A percentile compares a stretch with the other conserved stretches of the same genome.
Evolutionary conservation across 176 grass and related monocot species (phyloP).

Genomic region (Juncus inflexus): DNA sequence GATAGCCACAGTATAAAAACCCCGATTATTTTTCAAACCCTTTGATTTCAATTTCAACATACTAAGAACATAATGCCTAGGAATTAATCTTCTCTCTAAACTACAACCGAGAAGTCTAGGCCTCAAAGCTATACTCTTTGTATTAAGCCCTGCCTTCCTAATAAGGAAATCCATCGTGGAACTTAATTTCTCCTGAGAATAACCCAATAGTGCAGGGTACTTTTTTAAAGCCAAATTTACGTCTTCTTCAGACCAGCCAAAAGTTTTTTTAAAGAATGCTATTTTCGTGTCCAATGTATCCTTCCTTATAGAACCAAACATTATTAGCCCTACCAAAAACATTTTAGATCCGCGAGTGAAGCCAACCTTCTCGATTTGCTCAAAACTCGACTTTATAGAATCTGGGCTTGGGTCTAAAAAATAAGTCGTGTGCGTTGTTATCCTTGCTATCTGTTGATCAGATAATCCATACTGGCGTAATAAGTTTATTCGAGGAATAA

Average conservation of each 20-base stretch:
- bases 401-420: neutral
- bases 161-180: conserved; percentile 17
- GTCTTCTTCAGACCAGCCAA: neutral
- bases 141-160: neutral
- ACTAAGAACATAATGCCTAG: conserved; percentile 15
- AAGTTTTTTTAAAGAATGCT: neutral
- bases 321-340: neutral
- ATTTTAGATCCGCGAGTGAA: neutral
- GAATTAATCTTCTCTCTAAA: neutral
- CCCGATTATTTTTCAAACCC: neutral
- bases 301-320: neutral
- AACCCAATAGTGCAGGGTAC: neutral
- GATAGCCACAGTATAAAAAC: neutral
- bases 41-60: neutral
- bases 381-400: neutral
- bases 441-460: too few species aligned
- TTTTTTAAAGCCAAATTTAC: conserved; percentile 1
- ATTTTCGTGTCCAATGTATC: neutral
- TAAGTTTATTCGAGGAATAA: too few species aligned
- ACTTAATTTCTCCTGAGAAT: neutral
- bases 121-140: neutral
- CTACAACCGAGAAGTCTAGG: neutral
- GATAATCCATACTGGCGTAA: too few species aligned
- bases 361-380: neutral
- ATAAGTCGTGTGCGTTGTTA: too few species aligned